A percentile compares a stretch with the other conserved stretches of the same genome.
Conservation (phyloP, 106 monocot genomes). For the Acorus gramineus region DNA sequence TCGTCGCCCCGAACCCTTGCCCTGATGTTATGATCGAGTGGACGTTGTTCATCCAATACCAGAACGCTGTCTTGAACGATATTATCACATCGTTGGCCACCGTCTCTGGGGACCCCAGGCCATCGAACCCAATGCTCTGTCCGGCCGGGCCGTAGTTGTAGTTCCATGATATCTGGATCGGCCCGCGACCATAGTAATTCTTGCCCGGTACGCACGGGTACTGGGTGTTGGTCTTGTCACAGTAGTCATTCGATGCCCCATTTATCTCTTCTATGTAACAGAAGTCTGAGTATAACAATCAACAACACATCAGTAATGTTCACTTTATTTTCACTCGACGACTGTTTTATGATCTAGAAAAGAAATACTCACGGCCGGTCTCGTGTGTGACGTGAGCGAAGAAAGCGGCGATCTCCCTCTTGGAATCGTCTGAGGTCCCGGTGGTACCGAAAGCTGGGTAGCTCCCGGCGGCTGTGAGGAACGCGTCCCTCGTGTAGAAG, state of each 20-base stretch:
- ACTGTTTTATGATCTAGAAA: background rate
- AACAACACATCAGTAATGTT: too few species aligned
- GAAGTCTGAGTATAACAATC: slow-evolving; percentile 8
- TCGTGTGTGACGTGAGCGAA: slow-evolving; percentile 50
- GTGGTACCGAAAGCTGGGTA: slow-evolving; percentile 23
- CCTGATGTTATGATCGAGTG: slow-evolving; percentile 17
- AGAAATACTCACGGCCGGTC: slow-evolving; percentile 30
- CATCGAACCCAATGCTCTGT: slow-evolving; percentile 15
- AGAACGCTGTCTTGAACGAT: slow-evolving; percentile 32
- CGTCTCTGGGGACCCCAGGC: slow-evolving; percentile 16
- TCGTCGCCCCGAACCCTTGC: slow-evolving; percentile 33
- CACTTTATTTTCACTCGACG: too few species aligned
- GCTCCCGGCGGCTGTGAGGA: slow-evolving; percentile 14
- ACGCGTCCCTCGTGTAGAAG: slow-evolving; percentile 33
- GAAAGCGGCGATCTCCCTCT: slow-evolving; percentile 48
- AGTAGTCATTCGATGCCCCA: slow-evolving; percentile 10
- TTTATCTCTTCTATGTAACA: slow-evolving; percentile 30
- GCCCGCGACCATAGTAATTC: slow-evolving; percentile 24
- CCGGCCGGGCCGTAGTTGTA: slow-evolving; percentile 32
- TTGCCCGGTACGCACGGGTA: slow-evolving; percentile 11
- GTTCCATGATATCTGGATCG: slow-evolving; percentile 28
- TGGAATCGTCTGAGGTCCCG: slow-evolving; percentile 29
- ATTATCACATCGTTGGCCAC: slow-evolving; percentile 14
- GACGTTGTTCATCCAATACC: slow-evolving; percentile 24
- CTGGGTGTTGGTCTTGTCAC: slow-evolving; percentile 2